Base-by-base conservation (phyloP, 352 stramenopile species). In the Pythium sukuiense region DNA sequence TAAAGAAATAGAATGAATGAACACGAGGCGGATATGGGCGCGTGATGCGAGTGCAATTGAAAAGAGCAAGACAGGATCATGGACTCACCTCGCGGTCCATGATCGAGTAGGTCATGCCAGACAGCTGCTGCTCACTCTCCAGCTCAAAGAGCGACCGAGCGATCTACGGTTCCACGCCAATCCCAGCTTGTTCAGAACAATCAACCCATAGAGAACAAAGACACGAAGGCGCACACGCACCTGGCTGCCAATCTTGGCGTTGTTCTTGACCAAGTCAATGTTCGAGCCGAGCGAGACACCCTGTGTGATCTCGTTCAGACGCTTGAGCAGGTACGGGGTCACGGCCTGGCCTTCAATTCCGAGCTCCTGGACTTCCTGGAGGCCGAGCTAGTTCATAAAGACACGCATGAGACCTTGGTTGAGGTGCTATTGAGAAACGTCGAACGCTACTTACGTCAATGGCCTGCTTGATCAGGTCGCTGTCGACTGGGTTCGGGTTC, bases 181-280 rank as follows among this genome's bases (percentile, higher is more conserved):
- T 13, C 30, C 33, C 32, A 32, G 24, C 12, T 48, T 24, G 20
- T 24, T 24, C 20, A 24, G 20, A 24, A 24, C 20, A 24, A 24
- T 24, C 20, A 24, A 24, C 20, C 20, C 20, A 24, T 24, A 24
- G 20, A 24, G 20, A 24, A 24, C 20, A 24, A 24, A 24, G 20
- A 24, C 20, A 24, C 20, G 20, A 24, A 24, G 20, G 20, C 20
- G 30, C 53, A 33, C 12, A 55, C 52, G 18, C 65, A 99, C 96
- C 71, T 98, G 83, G 27, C 96, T 97, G 48, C 96, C 97, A 29
- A 99, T 77, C 43, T 76, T 78, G 13, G 97, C 97, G 76, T 99
- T 99, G 74, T 98, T 95, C 69, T 96, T 94, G 18, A 99, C 96
- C 20, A 99, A 78, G 16, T 96, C 87, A 54, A 99, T 98, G 80